Evolutionary conservation across 202 grass and related monocot species (phyloP), one percentile per base, ranked within the genome.

Genomic region (Eragrostis tef): DNA sequence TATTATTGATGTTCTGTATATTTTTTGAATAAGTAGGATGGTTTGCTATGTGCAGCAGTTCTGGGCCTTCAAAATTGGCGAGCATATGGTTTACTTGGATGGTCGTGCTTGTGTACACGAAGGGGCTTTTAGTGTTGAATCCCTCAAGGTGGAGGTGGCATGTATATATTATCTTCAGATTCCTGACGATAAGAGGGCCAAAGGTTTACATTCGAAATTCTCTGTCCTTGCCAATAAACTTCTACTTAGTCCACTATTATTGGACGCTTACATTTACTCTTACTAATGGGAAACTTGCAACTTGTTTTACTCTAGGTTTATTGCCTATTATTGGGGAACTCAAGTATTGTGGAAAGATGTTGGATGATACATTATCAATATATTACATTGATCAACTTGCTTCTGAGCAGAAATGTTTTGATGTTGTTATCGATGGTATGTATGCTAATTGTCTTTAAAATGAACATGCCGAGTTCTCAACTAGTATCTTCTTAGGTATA

Each of bases 101-200:
- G 43, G 70, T 83, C 82, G 60, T 81, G 72, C 92, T 67, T 88
- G 80, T 58, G 84, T 78, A 61, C 81, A 86, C 24, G 85, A 85
- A 74, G 81, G 65, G 57, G 27, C 25, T 82, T 87, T 91, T 74
- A 83, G 81, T 64, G 78, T 93, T 15, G 89, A 91, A 12, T 85
- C 54, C 87, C 73, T 93, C 76, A 98, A 95, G 90, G 92, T 86
- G 73, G 96, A 98, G 86, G 80, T 93, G 78, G 92, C 92, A 62
- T 93, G 90, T 52, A 48, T 91, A 49, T 98, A 93, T 80, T 89
- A 91, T 84, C 88, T 98, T 91, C 92, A 95, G 72, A 81, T 93
- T 66, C 70, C 87, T 70, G 89, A 93, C 45, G 92, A 89, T 15
- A 95, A 88, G 79, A 94, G 77, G 77, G 80, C 83, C 20, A 95